phyloP scores from a whole-genome alignment of 805 yeast species.

The Yarrowia yakushimensis region DNA sequence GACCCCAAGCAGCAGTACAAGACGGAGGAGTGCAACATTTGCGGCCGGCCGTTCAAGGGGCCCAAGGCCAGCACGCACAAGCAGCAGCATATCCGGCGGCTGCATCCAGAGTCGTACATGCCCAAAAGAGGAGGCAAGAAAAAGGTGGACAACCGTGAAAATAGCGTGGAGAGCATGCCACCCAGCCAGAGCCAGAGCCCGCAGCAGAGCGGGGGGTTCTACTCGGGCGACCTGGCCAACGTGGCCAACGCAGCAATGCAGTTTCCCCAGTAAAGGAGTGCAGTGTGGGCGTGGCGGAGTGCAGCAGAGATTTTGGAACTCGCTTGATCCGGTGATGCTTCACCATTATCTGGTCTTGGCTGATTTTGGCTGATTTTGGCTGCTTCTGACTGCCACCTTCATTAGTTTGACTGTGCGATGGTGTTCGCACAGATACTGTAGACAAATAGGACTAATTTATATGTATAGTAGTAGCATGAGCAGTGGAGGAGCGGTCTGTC shows the following conservation, averaged over 20 bases:
- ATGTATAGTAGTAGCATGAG: conserved; percentile 20
- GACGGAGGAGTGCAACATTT: conserved; percentile 43
- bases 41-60: conserved; percentile 46
- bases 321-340: too few species aligned
- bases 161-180: conserved; percentile 9
- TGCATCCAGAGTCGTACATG: conserved; percentile 46
- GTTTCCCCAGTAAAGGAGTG: conserved; percentile 11
- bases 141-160: conserved; percentile 29
- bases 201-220: conserved; percentile 19
- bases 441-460: conserved; percentile 23
- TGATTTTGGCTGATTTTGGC: too few species aligned
- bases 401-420: too few species aligned
- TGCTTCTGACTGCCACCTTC: too few species aligned
- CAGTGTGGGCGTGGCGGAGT: too few species aligned
- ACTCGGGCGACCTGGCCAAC: not conserved
- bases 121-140: conserved; percentile 48
- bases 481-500: too few species aligned
- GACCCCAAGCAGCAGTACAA: conserved; percentile 28
- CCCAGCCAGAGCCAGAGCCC: conserved; percentile 22
- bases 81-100: conserved; percentile 48
- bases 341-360: too few species aligned
- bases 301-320: too few species aligned
- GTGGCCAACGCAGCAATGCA: conserved; percentile 12
- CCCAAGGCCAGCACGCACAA: conserved; percentile 48
- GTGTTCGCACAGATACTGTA: not conserved